These are phyloP conservation scores for Flaveria ramosissima DNA, from an alignment of 129 eudicot genomes.

Conservation along the genomic window DNA sequence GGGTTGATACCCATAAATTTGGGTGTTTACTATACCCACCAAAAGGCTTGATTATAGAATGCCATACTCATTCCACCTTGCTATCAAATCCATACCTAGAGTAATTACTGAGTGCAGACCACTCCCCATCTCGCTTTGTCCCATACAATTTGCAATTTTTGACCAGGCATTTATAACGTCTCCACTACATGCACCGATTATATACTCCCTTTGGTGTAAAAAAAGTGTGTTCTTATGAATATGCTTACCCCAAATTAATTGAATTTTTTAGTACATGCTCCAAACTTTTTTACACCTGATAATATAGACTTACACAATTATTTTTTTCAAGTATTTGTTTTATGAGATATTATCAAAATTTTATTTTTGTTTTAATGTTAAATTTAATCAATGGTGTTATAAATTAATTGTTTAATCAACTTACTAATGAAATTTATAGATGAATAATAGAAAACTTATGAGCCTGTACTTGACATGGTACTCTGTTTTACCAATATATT, in stretches of 20 bases:
- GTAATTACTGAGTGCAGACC: not conserved
- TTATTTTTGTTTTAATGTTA: no score
- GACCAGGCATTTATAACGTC: not conserved
- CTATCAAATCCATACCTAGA: not conserved
- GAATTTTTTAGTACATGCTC: not conserved
- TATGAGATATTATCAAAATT: not conserved
- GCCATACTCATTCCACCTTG: not conserved
- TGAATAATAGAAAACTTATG: not conserved
- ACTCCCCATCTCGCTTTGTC: not conserved
- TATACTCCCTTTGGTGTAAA: not conserved
- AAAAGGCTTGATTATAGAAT: not conserved
- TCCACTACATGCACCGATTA: not conserved
- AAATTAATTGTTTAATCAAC: not conserved
- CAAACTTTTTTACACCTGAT: not conserved
- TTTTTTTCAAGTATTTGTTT: not conserved
- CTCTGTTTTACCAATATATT: not conserved
- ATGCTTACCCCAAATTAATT: not conserved
- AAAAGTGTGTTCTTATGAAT: not conserved
- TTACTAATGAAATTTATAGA: not conserved
- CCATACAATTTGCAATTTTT: not conserved
- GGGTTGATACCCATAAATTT: no score
- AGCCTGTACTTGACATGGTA: not conserved
- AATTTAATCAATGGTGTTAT: no score
- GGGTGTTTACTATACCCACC: no score
- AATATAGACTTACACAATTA: no score